Base-by-base conservation (phyloP, 2,329 filamentous ascomycete genomes). In the Myriosclerotinia curreyana region DNA sequence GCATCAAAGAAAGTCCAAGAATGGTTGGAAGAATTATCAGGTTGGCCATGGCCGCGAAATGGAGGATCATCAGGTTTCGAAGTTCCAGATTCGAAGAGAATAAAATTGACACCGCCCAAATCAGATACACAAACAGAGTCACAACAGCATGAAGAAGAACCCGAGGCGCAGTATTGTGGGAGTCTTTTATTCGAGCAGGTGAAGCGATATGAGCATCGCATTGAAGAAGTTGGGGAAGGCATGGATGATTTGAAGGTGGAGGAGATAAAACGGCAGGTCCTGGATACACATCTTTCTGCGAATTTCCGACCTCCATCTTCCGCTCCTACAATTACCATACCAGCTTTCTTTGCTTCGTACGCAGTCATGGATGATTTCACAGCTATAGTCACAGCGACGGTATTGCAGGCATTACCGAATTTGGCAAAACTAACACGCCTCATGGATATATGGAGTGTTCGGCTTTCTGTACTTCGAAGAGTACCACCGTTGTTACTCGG, bases 381-480 rank as follows among this genome's bases (percentile, higher is more conserved):
- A 11, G 91, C 94, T 31, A 83, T 98, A 54, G 84, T 98, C 64
- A 97, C 95, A 1, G 91, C 93, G 36, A 96, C 94, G 42, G 90
- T 96, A 22, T 78, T 99, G n/a, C 91, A 95, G 73, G 86, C 92
- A 4, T 81, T 99, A 25, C 95, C 95, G 1, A 88, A 90, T 65
- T 78, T 97, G 50, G 89, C 91, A 12, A 87, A 83, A 62, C 77
- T 99, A 28, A 86, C 86, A 62, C 82, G 83, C 11, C 77, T 96
- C n/a, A 79, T 98, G 58, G 84, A 86, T 64, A 82, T 83, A 2
- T 99, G 95, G 95, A 86, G 83, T 34, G 82, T 90, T 49, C 88
- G 95, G 25, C 78, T 98, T 17, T 78, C 84, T 1, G 87, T 97
- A 6, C 79, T 97, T 48, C 85, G 86, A 59, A 87, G 88, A 70